phyloP scores from a whole-genome alignment of 2,329 filamentous ascomycete genomes.

The Aspergillus sergii region DNA sequence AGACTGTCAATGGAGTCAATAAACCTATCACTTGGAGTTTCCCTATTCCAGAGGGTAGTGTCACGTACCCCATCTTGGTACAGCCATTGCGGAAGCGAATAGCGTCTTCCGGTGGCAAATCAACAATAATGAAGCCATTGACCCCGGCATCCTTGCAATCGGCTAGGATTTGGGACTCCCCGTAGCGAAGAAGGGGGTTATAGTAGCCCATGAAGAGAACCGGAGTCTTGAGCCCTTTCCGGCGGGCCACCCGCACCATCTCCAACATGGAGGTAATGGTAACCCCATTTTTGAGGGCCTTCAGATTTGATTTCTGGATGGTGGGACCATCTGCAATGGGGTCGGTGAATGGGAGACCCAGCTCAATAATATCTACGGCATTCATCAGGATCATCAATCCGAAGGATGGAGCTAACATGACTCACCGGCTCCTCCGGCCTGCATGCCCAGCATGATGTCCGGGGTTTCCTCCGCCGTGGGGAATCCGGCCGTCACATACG shows the following conservation, averaged over 20 bases:
- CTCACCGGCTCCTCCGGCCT: conserved; percentile 83
- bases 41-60: neutral
- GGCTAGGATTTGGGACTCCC: conserved; percentile 78
- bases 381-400: neutral
- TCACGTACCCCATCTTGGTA: conserved; percentile 67
- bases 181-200: conserved; percentile 88
- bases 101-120: conserved; percentile 94
- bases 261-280: conserved; percentile 74
- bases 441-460: conserved; percentile 80
- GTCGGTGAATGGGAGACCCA: conserved; percentile 93
- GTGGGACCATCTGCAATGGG: conserved; percentile 94
- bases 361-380: conserved; percentile 78
- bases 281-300: conserved; percentile 82
- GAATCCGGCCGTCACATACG: conserved; percentile 92
- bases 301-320: conserved; percentile 89
- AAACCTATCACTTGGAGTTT: neutral
- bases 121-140: conserved; percentile 96
- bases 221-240: conserved; percentile 73
- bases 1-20: conserved; percentile 53
- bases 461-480: conserved; percentile 77
- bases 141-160: conserved; percentile 81
- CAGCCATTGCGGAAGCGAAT: conserved; percentile 86
- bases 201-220: conserved; percentile 98
- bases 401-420: neutral
- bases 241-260: conserved; percentile 78